phyloP scores from a whole-genome alignment of 495 filamentous ascomycete species.

The Hypoxylon lienhwacheense region DNA sequence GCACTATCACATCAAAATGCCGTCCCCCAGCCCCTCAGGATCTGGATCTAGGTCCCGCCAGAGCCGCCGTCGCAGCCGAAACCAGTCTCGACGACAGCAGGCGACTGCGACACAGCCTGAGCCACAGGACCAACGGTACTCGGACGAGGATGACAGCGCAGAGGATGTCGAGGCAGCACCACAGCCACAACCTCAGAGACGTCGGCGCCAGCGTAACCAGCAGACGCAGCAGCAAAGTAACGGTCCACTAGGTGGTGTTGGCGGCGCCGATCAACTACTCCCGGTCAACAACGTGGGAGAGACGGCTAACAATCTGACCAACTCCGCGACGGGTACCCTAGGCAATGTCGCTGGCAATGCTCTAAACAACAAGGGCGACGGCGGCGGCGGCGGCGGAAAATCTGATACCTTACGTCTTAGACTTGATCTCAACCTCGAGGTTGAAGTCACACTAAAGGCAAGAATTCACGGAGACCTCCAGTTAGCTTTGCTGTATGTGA shows the following conservation, averaged over 20 bases:
- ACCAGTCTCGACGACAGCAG: constrained; percentile 34
- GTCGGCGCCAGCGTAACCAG: constrained; percentile 40
- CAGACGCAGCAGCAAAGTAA: constrained; percentile 48
- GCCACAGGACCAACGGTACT: constrained; percentile 29
- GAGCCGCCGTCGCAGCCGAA: constrained; percentile 31
- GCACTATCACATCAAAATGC: constrained; percentile 24
- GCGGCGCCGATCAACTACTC: constrained; percentile 33
- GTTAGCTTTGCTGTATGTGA: constrained; percentile 75
- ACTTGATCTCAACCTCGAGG: constrained; percentile 83
- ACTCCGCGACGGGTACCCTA: constrained; percentile 59
- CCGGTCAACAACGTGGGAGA: constrained; percentile 63
- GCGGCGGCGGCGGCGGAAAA: constrained; percentile 51
- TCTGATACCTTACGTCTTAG: constrained; percentile 75
- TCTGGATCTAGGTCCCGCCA: constrained; percentile 23
- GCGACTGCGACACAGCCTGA: constrained; percentile 43
- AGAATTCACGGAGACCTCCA: constrained; percentile 91
- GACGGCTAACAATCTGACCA: constrained; percentile 65
- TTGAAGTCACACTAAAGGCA: constrained; percentile 88
- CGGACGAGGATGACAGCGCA: constrained; percentile 44
- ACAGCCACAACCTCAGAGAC: constrained; percentile 21
- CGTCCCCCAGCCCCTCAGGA: constrained; percentile 30
- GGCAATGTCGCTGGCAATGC: constrained; percentile 60
- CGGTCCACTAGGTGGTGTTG: constrained; percentile 58
- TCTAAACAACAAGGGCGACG: constrained; percentile 30
- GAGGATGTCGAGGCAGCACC: constrained; percentile 48